A percentile compares a stretch with the other conserved stretches of the same genome.
Evolutionary conservation across 2,329 filamentous ascomycete species (phyloP).

Genomic region (Aotearoamyces nothofagi): DNA sequence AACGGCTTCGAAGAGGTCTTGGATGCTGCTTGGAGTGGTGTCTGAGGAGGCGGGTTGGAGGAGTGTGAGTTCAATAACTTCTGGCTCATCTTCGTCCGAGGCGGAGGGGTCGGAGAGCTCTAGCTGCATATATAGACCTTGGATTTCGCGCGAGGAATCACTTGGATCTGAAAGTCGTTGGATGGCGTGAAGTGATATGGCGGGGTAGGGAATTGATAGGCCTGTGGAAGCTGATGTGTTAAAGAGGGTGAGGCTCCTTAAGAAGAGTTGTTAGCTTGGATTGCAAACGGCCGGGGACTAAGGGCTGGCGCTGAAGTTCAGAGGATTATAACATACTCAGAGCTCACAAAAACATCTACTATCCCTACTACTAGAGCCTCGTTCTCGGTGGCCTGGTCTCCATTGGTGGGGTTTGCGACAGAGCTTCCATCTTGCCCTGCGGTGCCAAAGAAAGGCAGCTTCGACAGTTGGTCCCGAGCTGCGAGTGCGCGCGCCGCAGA

Average conservation of each 20-base stretch:
- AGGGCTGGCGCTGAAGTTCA: too few relatives aligned
- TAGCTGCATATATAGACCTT: slow-evolving; percentile 50
- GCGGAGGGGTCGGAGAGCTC: slow-evolving; percentile 42
- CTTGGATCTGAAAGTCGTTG: slow-evolving; percentile 34
- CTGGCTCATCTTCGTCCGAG: slow-evolving; percentile 44
- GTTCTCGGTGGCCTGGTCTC: slow-evolving; percentile 9
- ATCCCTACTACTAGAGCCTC: slow-evolving; percentile 8
- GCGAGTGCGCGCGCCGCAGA: slow-evolving; percentile 41
- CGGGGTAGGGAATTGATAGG: slow-evolving; percentile 56
- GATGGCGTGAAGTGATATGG: slow-evolving; percentile 61
- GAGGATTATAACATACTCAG: slow-evolving; percentile 28
- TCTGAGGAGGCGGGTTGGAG: slow-evolving; percentile 26
- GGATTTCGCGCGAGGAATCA: slow-evolving; percentile 22
- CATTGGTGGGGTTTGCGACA: slow-evolving; percentile 20
- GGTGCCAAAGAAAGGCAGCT: slow-evolving; percentile 30
- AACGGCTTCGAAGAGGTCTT: slow-evolving; percentile 44
- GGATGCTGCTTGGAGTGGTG: slow-evolving; percentile 9
- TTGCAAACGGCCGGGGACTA: slow-evolving; percentile 2
- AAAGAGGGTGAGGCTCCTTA: slow-evolving; percentile 46
- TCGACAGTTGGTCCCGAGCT: slow-evolving; percentile 34
- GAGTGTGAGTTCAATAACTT: slow-evolving; percentile 52
- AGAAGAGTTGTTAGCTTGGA: slow-evolving; percentile 11
- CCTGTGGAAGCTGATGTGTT: slow-evolving; percentile 40
- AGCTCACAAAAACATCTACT: slow-evolving; percentile 42
- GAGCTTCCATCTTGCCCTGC: slow-evolving; percentile 17